phyloP scores from a whole-genome alignment of 345 rosid genomes.

The Pistacia vera region DNA sequence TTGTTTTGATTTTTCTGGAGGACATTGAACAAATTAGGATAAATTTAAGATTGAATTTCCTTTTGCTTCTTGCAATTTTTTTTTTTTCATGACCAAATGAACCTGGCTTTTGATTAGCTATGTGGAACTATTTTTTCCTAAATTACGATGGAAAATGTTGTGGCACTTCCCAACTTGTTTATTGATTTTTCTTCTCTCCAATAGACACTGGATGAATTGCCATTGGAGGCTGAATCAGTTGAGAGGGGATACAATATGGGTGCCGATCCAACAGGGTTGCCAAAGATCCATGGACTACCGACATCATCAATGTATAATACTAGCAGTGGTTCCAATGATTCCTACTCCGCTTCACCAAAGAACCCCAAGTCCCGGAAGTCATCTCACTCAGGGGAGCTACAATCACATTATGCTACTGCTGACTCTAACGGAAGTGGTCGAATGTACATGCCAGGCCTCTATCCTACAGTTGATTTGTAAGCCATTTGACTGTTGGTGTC shows the following conservation, averaged over 20 bases:
- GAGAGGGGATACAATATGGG: constrained; percentile 79
- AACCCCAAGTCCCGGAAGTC: constrained; percentile 61
- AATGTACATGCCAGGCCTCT: constrained; percentile 45
- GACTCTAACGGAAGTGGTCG: constrained; percentile 69
- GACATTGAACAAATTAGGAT: neutral
- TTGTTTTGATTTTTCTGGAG: neutral
- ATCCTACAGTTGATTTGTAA: constrained; percentile 47
- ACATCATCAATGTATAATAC: constrained; percentile 57
- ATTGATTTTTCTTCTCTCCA: neutral
- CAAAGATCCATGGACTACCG: constrained; percentile 78
- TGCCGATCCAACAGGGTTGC: constrained; percentile 69
- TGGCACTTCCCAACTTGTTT: neutral
- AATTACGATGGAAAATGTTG: neutral
- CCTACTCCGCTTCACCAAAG: constrained; percentile 59
- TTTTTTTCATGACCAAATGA: neutral
- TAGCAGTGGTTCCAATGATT: constrained; percentile 54
- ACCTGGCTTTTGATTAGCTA: neutral
- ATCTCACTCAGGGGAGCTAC: constrained; percentile 74
- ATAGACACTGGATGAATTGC: constrained; percentile 94
- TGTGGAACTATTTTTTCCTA: neutral
- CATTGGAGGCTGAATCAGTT: constrained; percentile 83
- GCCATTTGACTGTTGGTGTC: constrained; percentile 7
- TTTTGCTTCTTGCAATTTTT: neutral
- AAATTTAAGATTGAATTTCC: neutral
- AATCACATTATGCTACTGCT: constrained; percentile 48